phyloP scores from a whole-genome alignment of 129 eudicot species.

The Pulicaria dysenterica region DNA sequence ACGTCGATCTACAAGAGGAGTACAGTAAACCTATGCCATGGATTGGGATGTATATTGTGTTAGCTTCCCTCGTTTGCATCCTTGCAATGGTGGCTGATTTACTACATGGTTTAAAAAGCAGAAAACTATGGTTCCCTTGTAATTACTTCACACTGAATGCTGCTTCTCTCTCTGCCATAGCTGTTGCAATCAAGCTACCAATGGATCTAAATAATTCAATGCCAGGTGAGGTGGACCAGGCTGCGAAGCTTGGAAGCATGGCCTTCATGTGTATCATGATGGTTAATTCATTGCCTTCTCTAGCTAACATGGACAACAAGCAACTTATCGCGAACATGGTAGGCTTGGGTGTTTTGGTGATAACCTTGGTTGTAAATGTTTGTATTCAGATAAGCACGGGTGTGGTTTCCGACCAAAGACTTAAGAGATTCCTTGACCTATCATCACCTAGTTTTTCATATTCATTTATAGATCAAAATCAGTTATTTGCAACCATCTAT shows the following conservation, averaged over 20 bases:
- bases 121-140: conserved; percentile 36
- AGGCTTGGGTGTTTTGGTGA: conserved; percentile 34
- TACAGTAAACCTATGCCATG: conserved; percentile 13
- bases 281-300: conserved; percentile 37
- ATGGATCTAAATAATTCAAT: conserved; percentile 23
- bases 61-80: conserved; percentile 17
- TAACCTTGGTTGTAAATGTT: conserved; percentile 35
- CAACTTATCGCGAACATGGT: conserved; percentile 28
- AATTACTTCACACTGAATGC: conserved; percentile 36
- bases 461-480: too few relatives aligned
- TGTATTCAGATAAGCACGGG: conserved; percentile 22
- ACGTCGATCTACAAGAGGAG: too few relatives aligned
- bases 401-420: not conserved
- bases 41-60: conserved; percentile 6
- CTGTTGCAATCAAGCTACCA: conserved; percentile 32
- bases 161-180: conserved; percentile 28
- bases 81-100: conserved; percentile 12
- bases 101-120: not conserved
- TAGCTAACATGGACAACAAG: conserved; percentile 23
- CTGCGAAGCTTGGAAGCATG: not conserved
- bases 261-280: conserved; percentile 30
- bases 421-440: too few relatives aligned
- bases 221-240: not conserved
- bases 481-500: too few relatives aligned
- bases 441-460: too few relatives aligned